Base-by-base conservation (phyloP, 2,329 filamentous ascomycete genomes). In the Xylariomycetidae sp. region DNA sequence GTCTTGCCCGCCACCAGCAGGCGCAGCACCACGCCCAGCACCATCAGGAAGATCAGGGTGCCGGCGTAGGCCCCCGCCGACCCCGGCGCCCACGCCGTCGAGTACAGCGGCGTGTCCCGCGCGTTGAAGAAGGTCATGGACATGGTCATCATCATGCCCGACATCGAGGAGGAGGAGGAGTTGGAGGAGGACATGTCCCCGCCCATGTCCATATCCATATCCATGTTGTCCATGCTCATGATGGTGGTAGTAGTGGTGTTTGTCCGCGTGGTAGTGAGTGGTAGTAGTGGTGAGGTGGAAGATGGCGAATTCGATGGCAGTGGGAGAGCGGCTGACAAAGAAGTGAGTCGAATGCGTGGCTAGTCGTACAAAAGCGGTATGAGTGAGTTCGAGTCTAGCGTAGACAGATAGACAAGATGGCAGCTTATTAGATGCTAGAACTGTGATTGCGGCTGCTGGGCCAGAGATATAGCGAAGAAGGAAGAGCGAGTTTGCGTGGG, bases 11-110 rank as follows among this genome's bases (percentile, higher is more conserved):
- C 88, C 31, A 90, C 64, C 12, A 95, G 67, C 14, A 68, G 63
- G 32, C 89, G 83, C 52, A 82, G 79, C 36, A 82, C 52, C 40
- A 80, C 67, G 39, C 79, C 80, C 32, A 96, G 78, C 27, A 83
- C 48, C 55, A 95, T 79, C 38, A 95, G 73, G 63, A 95, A 95
- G 58, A 95, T 85, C 67, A 90, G 94, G 18, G 87, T 94, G 35
- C 79, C 90, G 2, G 86, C 87, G 60, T 95, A 96, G 39, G 72
- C 65, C 48, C 82, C 86, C 5, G 71, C 65, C 22, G 65, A 79
- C 18, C 55, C 61, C 5, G 90, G 90, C 3, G 83, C 82, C 87
- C 89, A 96, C 32, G 67, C 57, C 15, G 62, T 57, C 12, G 85
- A 80, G 64, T 65, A 77, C 39, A 77, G 66, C 0, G 73, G 56